A percentile compares a stretch with the other conserved stretches of the same genome.
phyloP scores from a whole-genome alignment of 176 grass and related monocot genomes.

The Aegilops bicornis region DNA sequence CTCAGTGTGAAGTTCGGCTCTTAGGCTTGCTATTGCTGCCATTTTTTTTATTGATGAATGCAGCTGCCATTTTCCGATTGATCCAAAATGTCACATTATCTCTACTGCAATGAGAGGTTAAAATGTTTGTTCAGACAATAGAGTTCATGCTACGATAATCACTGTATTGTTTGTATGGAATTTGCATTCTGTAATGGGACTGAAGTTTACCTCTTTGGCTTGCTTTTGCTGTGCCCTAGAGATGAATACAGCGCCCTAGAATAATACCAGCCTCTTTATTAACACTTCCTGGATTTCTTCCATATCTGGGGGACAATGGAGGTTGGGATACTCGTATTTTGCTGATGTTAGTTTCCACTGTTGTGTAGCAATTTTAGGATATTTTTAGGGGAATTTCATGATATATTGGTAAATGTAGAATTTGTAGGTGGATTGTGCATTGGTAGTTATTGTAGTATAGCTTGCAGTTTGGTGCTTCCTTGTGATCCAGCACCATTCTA shows the following conservation, averaged over 20 bases:
- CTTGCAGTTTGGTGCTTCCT: not conserved
- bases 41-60: not conserved
- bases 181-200: conserved; percentile 29
- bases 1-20: not conserved
- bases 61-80: too few relatives aligned
- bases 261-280: conserved; percentile 8
- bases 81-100: not conserved
- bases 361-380: not conserved
- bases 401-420: not conserved
- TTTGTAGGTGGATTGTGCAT: not conserved
- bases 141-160: not conserved
- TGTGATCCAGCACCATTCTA: not conserved
- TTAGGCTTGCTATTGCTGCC: not conserved
- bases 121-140: not conserved
- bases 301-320: not conserved
- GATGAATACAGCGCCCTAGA: conserved; percentile 79
- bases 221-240: conserved; percentile 45
- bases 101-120: not conserved
- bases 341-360: not conserved
- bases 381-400: not conserved
- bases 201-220: conserved; percentile 85
- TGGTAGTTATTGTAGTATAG: not conserved
- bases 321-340: not conserved
- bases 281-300: conserved; percentile 25
- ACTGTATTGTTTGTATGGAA: not conserved